phyloP scores from a whole-genome alignment of 805 yeast species.

The Candida lessepsii region DNA sequence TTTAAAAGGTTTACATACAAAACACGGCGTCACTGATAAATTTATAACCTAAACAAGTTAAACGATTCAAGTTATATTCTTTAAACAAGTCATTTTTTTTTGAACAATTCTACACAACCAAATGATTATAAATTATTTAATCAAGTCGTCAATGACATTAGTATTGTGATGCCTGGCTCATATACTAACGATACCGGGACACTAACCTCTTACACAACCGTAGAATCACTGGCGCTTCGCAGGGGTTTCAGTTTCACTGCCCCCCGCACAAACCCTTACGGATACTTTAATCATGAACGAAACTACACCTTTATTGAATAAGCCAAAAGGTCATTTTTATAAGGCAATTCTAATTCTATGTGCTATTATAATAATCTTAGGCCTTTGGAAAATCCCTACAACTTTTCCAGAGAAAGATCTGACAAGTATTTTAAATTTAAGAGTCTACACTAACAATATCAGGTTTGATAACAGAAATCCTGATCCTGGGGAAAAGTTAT shows the following conservation, averaged over 20 bases:
- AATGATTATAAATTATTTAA: no score
- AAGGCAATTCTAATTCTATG: background rate
- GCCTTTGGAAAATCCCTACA: background rate
- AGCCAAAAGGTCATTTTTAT: conserved; percentile 1
- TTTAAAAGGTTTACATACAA: no score
- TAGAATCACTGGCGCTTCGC: no score
- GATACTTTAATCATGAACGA: conserved; percentile 8
- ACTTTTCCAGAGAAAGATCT: background rate
- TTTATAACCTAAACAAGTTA: no score
- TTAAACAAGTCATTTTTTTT: no score
- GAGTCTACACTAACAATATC: conserved; percentile 45
- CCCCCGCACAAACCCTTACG: conserved; percentile 8
- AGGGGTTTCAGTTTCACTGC: background rate
- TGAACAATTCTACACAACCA: no score
- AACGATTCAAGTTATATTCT: no score
- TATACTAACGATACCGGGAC: no score
- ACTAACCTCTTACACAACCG: no score
- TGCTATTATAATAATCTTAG: background rate
- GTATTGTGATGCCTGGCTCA: no score
- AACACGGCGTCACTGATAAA: no score
- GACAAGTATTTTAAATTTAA: conserved; percentile 12
- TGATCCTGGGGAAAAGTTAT: conserved; percentile 40
- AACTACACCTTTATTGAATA: conserved; percentile 11
- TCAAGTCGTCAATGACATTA: no score
- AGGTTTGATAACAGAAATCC: conserved; percentile 40